A percentile compares a stretch with the other conserved stretches of the same genome.
Evolutionary conservation across 352 stramenopile genomes (phyloP).

Genomic region (Sclerospora graminicola): DNA sequence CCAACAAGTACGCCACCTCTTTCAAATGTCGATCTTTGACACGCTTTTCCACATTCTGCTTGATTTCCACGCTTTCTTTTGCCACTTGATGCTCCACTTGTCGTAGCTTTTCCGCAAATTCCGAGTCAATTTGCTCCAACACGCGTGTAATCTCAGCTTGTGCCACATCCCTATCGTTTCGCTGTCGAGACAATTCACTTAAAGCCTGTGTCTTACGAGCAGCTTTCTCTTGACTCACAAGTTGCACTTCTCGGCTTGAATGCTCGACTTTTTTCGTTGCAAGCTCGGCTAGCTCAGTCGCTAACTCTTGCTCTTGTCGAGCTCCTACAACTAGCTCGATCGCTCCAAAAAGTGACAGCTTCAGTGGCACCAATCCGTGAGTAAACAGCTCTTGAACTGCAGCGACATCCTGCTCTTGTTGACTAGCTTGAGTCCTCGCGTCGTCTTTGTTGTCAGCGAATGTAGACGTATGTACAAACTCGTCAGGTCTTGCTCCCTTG

Average conservation of each 20-base stretch:
- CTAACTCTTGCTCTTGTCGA: conserved; percentile 43
- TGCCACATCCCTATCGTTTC: no score
- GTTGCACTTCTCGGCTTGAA: conserved; percentile 22
- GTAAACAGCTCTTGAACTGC: conserved; percentile 54
- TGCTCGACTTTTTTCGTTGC: conserved; percentile 14
- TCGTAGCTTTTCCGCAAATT: no score
- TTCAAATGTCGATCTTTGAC: no score
- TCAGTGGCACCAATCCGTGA: conserved; percentile 31
- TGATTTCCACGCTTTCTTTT: no score
- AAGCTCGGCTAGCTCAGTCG: conserved; percentile 20
- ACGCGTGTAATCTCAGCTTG: no score
- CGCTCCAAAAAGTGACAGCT: conserved; percentile 38
- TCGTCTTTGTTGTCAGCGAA: no score
- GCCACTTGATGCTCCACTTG: no score
- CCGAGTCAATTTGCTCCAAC: no score
- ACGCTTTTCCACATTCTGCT: no score
- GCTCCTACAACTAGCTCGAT: conserved; percentile 46
- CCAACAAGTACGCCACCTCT: no score
- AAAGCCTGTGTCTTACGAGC: conserved; percentile 23
- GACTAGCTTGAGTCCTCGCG: not conserved
- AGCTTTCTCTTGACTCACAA: conserved; percentile 42
- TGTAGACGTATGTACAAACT: no score
- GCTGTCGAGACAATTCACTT: no score
- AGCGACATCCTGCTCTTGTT: conserved; percentile 22
- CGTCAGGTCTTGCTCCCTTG: conserved; percentile 2